These are phyloP conservation scores for Lachnellula subtilissima DNA, from an alignment of 2,329 filamentous ascomycete species.

Conservation along the genomic window DNA sequence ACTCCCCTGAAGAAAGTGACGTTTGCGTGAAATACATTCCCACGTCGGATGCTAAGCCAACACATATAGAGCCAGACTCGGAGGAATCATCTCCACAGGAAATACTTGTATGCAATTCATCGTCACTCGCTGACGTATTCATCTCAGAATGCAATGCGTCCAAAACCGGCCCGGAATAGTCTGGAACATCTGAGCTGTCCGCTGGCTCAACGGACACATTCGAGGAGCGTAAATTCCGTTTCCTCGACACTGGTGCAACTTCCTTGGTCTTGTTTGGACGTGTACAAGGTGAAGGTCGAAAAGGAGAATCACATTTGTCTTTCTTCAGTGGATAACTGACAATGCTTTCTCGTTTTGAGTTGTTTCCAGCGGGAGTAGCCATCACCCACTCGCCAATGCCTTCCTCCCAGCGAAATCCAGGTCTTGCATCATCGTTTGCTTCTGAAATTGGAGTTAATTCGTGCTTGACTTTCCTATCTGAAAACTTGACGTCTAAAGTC, in stretches of 20 bases:
- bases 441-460: not conserved
- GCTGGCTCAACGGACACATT: not conserved
- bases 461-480: slow-evolving; percentile 2
- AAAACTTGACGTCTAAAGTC: slow-evolving; percentile 20
- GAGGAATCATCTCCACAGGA: slow-evolving; percentile 1
- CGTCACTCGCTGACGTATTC: not conserved
- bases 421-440: slow-evolving; percentile 3
- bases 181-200: not conserved
- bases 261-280: slow-evolving; percentile 4
- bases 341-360: slow-evolving; percentile 21
- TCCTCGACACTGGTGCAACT: not conserved
- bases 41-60: not conserved
- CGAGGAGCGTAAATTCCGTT: not conserved
- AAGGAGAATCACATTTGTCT: slow-evolving; percentile 21
- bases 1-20: slow-evolving; percentile 5
- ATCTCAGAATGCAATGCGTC: too few relatives aligned
- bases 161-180: not conserved
- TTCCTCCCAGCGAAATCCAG: slow-evolving; percentile 48
- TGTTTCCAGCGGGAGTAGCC: slow-evolving; percentile 37
- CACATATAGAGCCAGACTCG: not conserved
- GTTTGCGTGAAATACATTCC: slow-evolving; percentile 8
- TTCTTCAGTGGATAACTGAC: slow-evolving; percentile 10
- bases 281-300: slow-evolving; percentile 12
- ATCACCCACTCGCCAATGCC: slow-evolving; percentile 54
- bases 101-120: slow-evolving; percentile 4